Percentiles rank a stretch among this genome's conserved stretches.
These are phyloP conservation scores for Boletus sp. DNA, from an alignment of 768 basidiomycete genomes.

Conservation along the genomic window DNA sequence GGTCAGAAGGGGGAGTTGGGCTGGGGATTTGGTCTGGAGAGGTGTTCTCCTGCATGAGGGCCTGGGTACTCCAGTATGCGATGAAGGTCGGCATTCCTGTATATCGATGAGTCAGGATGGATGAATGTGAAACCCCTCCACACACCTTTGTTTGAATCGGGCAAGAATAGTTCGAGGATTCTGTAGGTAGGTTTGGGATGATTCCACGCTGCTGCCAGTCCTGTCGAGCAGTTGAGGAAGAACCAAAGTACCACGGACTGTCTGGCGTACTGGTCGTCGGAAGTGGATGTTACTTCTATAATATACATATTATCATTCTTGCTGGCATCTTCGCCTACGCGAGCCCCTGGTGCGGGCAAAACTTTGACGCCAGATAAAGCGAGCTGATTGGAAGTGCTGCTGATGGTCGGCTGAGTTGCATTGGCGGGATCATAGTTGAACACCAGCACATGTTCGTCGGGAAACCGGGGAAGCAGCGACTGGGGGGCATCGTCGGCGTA, in stretches of 20 bases:
- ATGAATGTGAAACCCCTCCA: neutral
- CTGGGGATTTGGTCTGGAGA: slow-evolving; percentile 6
- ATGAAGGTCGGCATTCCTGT: slow-evolving; percentile 53
- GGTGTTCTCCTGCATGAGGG: slow-evolving; percentile 2
- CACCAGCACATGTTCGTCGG: slow-evolving; percentile 70
- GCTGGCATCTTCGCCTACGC: slow-evolving; percentile 43
- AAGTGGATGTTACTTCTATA: slow-evolving; percentile 55
- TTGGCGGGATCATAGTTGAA: slow-evolving; percentile 60
- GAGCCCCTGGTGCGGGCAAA: slow-evolving; percentile 71
- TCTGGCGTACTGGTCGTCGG: slow-evolving; percentile 42
- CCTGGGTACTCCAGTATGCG: slow-evolving; percentile 54
- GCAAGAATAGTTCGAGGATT: slow-evolving; percentile 51
- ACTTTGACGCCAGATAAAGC: slow-evolving; percentile 59
- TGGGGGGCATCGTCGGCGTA: slow-evolving; percentile 76
- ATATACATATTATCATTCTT: slow-evolving; percentile 74
- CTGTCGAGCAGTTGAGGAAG: slow-evolving; percentile 5
- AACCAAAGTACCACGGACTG: neutral
- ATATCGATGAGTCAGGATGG: slow-evolving; percentile 7
- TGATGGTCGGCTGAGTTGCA: slow-evolving; percentile 42
- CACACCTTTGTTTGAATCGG: slow-evolving; percentile 68
- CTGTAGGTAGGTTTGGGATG: slow-evolving; percentile 28
- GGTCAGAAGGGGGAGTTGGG: slow-evolving; percentile 10
- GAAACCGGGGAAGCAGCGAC: slow-evolving; percentile 55
- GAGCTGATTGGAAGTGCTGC: slow-evolving; percentile 46
- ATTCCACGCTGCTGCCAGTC: slow-evolving; percentile 17